phyloP scores from a whole-genome alignment of 805 yeast genomes.

The Blastobotrys americana region DNA sequence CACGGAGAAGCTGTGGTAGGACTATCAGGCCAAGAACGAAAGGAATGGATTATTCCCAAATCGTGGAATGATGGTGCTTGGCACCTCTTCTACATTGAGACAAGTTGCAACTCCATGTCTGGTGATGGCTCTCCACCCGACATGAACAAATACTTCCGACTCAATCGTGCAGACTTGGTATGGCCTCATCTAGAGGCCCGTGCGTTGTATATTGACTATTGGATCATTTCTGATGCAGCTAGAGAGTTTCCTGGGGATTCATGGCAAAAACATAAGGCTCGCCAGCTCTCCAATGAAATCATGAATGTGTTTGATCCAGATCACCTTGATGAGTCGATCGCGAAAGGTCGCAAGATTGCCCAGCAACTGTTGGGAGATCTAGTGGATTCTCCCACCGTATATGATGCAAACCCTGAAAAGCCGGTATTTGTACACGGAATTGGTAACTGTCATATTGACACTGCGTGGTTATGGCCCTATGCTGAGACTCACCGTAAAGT shows the following conservation, averaged over 20 bases:
- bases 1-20: constrained; percentile 73
- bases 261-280: constrained; percentile 81
- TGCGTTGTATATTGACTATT: constrained; percentile 69
- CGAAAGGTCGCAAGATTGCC: constrained; percentile 61
- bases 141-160: constrained; percentile 60
- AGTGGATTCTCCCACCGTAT: constrained; percentile 59
- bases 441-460: constrained; percentile 95
- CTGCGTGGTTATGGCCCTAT: constrained; percentile 99
- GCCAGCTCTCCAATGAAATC: constrained; percentile 69
- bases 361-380: constrained; percentile 54
- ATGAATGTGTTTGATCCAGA: constrained; percentile 76
- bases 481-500: constrained; percentile 91
- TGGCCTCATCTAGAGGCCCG: constrained; percentile 78
- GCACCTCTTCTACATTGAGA: constrained; percentile 73
- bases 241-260: constrained; percentile 68
- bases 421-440: constrained; percentile 57
- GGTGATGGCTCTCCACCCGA: constrained; percentile 65
- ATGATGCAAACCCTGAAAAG: constrained; percentile 33
- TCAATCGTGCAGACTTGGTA: constrained; percentile 67
- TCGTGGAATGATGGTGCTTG: constrained; percentile 43
- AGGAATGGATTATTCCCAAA: constrained; percentile 60
- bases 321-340: constrained; percentile 47
- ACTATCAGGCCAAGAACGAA: constrained; percentile 77
- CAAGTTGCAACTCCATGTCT: constrained; percentile 92
- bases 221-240: constrained; percentile 87